Evolutionary conservation across 805 yeast species (phyloP), one percentile per base, ranked within the genome.

Genomic region (Isabelozyma rhagii): DNA sequence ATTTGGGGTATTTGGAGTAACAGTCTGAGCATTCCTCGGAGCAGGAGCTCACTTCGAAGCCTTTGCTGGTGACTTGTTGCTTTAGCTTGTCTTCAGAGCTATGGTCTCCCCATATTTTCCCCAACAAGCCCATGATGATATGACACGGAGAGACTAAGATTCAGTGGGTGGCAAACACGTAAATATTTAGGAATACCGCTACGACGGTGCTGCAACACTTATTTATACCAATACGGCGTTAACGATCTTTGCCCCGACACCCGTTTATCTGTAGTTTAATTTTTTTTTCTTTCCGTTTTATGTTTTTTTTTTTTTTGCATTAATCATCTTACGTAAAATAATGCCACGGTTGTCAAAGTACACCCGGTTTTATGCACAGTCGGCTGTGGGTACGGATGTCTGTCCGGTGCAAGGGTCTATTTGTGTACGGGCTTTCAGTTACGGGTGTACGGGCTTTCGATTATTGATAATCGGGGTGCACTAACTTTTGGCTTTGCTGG

Each of bases 21-120:
- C 94, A 87, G 21, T 68, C 61, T 15, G 63, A 68, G 64, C 93
- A 87, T 39, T 78, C 82, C 11, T 74, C 69, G 0, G 79, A 65
- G 51, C 87, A 80, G 2, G 67, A 70, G 2, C 87, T 69, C 1
- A 81, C 51, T 18, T 61, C 63, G 47, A 66, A 66, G 4, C 62
- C 63, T 21, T 52, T 53, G 11, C 13, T 38, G 40, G 17, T 7
- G 17, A 38, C n/a, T 4, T 38, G 14, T 14, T 38, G 17, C 8
- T 3, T 38, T 38, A 38, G 10, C 10, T 29, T 2, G 34, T 29
- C 34, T 3, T 29, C 34, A 29, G 34, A 29, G 8, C 10, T 8
- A 10, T 29, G 34, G 34, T 29, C 10, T 29, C 34, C 34, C 34
- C 34, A 29, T 29, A 29, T 29, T 10, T 38, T 38, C 8, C 8